Evolutionary conservation across 345 rosid species (phyloP), one percentile per base, ranked within the genome.

Genomic region (Populus pruinosa): DNA sequence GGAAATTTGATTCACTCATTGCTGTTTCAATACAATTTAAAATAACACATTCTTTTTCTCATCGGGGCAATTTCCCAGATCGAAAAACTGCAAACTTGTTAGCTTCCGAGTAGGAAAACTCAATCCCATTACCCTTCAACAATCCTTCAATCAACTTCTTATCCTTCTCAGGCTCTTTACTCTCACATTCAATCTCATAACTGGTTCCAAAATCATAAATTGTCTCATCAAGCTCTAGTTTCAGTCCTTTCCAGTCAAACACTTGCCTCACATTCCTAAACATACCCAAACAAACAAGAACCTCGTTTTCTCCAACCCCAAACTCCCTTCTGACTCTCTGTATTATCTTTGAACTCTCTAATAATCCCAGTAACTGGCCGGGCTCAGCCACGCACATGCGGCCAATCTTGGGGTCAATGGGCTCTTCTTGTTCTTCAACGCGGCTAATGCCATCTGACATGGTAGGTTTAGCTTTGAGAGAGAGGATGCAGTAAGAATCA

Each of bases 151-250:
- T 78, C 81, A 78, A 56, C 70, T 29, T 63, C 55, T 78, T 78
- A 55, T 74, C 79, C 44, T 61, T 78, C 53, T 70, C 82, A 35
- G 84, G 82, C 43, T 78, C 84, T 50, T 64, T 41, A 25, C 76
- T 82, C 63, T 82, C 84, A 70, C 84, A 82, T 56, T 78, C 84
- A 78, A 82, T 18, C 44, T 82, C 84, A 71, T 82, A 66, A 69
- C 82, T 31, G 5, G 50, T 71, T 16, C 84, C 82, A 74, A 82
- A 78, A 21, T 75, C 84, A 78, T 74, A 82, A 47, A 70, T 36
- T 10, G 79, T 78, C 70, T 82, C 84, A 65, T 78, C 82, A n/a
- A 78, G 33, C 76, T 82, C 84, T 65, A 78, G 21, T 14, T 70
- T 70, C 35, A 82, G 43, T 9, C 79, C 81, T 33, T 56, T 78